Conservation (phyloP, 345 rosid genomes). For the Eucalyptus leucophloia region DNA sequence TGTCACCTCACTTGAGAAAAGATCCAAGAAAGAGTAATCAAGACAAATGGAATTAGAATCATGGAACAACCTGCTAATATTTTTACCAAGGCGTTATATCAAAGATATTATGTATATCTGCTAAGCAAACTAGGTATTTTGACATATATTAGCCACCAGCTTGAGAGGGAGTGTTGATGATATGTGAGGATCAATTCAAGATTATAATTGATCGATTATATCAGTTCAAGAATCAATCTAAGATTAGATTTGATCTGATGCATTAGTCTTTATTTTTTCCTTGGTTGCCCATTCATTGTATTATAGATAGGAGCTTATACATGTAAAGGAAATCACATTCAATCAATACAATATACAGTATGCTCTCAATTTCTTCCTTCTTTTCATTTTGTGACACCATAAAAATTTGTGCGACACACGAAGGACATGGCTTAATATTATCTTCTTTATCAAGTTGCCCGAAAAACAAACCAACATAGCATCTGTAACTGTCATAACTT, state of each 20-base stretch:
- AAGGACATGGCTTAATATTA: not conserved
- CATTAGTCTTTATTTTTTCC: not conserved
- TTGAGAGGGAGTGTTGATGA: fast-evolving
- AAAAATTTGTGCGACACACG: not conserved
- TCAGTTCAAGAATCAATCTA: fast-evolving
- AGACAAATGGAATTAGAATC: too few species aligned
- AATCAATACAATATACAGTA: not conserved
- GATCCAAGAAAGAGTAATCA: too few species aligned
- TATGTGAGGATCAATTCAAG: too few species aligned
- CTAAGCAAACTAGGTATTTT: too few species aligned
- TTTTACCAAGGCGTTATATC: too few species aligned
- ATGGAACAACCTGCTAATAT: too few species aligned
- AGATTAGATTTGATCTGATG: not conserved
- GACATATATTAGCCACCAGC: too few species aligned
- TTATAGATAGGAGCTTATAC: not conserved
- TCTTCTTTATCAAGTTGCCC: not conserved
- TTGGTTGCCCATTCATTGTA: not conserved
- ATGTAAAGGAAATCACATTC: not conserved
- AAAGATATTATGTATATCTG: too few species aligned
- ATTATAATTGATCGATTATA: not conserved
- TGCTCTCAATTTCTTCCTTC: not conserved
- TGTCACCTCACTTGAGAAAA: too few species aligned
- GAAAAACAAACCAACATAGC: not conserved
- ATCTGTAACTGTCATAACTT: not conserved
- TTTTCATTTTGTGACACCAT: not conserved